Conservation (phyloP, 2,329 filamentous ascomycete genomes). For the Alternaria sp. region DNA sequence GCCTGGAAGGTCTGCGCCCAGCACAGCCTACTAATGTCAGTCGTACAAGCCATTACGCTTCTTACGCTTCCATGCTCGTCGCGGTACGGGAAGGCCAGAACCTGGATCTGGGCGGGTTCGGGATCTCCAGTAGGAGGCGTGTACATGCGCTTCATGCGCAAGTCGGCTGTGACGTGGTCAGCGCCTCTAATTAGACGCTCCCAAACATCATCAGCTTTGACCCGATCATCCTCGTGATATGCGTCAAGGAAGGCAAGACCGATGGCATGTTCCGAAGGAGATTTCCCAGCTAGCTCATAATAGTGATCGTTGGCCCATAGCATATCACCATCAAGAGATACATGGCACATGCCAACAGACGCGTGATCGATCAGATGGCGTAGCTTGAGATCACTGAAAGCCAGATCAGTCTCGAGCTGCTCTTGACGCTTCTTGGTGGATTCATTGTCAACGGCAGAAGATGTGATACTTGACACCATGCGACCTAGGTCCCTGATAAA, state of each 20-base stretch:
- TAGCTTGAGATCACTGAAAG: slow-evolving; percentile 42
- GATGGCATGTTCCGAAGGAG: slow-evolving; percentile 20
- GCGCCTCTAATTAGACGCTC: slow-evolving; percentile 28
- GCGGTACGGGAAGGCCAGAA: slow-evolving; percentile 45
- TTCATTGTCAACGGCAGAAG: slow-evolving; percentile 28
- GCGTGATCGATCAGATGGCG: slow-evolving; percentile 46
- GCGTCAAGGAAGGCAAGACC: slow-evolving; percentile 33
- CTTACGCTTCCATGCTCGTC: slow-evolving; percentile 37
- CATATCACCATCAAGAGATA: slow-evolving; percentile 37
- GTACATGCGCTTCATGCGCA: slow-evolving; percentile 41
- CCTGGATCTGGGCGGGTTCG: slow-evolving; percentile 39
- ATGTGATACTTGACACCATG: slow-evolving; percentile 41
- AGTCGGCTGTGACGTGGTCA: slow-evolving; percentile 34
- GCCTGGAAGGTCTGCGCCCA: slow-evolving; percentile 50
- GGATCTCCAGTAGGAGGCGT: slow-evolving; percentile 38
- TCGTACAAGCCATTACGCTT: slow-evolving; percentile 48
- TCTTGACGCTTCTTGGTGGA: slow-evolving; percentile 32
- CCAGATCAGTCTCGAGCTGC: slow-evolving; percentile 42
- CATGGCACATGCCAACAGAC: slow-evolving; percentile 43
- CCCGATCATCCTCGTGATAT: slow-evolving; percentile 36
- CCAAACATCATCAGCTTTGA: slow-evolving; percentile 34
- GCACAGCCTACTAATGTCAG: slow-evolving; percentile 49
- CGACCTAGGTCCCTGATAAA: slow-evolving; percentile 41
- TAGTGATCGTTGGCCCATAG: slow-evolving; percentile 47
- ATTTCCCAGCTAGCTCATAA: slow-evolving; percentile 35